phyloP scores from a whole-genome alignment of 148 eudicot species.

The Silene latifolia region DNA sequence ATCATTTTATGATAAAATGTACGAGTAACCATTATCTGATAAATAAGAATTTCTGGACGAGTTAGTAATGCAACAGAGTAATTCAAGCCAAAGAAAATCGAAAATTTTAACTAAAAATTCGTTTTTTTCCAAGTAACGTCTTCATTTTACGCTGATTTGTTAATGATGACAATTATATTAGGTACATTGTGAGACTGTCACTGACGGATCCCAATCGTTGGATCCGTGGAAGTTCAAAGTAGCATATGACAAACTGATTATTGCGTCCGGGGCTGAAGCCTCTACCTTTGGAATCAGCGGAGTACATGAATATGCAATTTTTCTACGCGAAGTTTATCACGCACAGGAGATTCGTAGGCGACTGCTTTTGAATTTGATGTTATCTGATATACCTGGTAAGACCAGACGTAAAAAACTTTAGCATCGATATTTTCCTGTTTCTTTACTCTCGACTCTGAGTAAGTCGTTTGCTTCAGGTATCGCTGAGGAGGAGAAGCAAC shows the following conservation, averaged over 20 bases:
- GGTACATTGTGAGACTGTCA: slow-evolving; percentile 74
- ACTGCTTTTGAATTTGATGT: slow-evolving; percentile 80
- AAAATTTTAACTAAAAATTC: no score
- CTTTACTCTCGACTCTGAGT: background rate
- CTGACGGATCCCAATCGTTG: slow-evolving; percentile 53
- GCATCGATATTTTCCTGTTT: background rate
- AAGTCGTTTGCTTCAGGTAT: slow-evolving; percentile 44
- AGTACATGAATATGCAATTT: slow-evolving; percentile 71
- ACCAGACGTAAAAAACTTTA: background rate
- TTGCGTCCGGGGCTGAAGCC: slow-evolving; percentile 85
- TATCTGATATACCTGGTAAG: slow-evolving; percentile 94
- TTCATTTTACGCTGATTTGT: no score
- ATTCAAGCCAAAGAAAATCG: no score
- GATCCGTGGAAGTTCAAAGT: slow-evolving; percentile 77
- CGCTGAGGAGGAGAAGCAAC: slow-evolving; percentile 69
- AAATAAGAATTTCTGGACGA: no score
- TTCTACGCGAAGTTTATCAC: slow-evolving; percentile 95
- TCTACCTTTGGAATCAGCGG: slow-evolving; percentile 88
- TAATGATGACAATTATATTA: slow-evolving; percentile 18
- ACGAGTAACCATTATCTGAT: no score
- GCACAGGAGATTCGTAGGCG: slow-evolving; percentile 93
- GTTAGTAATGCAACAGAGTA: no score
- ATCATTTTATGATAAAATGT: no score
- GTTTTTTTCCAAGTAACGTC: no score
- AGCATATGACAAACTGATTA: slow-evolving; percentile 85